These are phyloP conservation scores for Hericium rajendrae DNA, from an alignment of 768 basidiomycete species.

Conservation along the genomic window DNA sequence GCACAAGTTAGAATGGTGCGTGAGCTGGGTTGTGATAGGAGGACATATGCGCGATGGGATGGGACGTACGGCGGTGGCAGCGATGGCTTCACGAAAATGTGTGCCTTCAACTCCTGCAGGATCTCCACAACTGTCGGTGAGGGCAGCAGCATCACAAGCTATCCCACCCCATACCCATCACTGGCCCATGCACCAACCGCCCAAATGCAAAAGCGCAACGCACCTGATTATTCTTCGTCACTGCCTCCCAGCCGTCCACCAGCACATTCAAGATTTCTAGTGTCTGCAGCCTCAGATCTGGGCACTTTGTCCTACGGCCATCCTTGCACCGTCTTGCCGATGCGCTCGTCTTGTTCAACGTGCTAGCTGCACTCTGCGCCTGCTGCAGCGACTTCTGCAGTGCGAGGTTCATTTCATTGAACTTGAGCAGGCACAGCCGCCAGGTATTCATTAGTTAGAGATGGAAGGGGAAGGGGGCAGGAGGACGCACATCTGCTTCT, in stretches of 20 bases:
- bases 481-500: too few relatives aligned
- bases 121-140: constrained; percentile 69
- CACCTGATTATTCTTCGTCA: constrained; percentile 92
- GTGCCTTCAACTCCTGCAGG: constrained; percentile 64
- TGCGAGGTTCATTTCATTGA: constrained; percentile 69
- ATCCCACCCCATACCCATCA: neutral
- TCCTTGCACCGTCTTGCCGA: constrained; percentile 11
- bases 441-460: too few relatives aligned
- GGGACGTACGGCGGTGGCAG: constrained; percentile 32
- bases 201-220: constrained; percentile 1
- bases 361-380: constrained; percentile 30
- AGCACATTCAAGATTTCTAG: constrained; percentile 88
- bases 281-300: constrained; percentile 84
- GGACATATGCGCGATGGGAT: neutral
- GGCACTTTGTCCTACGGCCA: constrained; percentile 57
- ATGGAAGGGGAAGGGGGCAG: too few relatives aligned
- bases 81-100: constrained; percentile 41
- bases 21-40: too few relatives aligned
- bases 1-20: constrained; percentile 45
- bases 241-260: constrained; percentile 96
- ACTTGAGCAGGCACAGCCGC: constrained; percentile 68
- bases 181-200: neutral
- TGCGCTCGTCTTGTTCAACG: too few relatives aligned
- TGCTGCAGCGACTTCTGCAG: constrained; percentile 62
- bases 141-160: constrained; percentile 83